phyloP scores from a whole-genome alignment of 768 basidiomycete species.

The Boletellus ananiceps region DNA sequence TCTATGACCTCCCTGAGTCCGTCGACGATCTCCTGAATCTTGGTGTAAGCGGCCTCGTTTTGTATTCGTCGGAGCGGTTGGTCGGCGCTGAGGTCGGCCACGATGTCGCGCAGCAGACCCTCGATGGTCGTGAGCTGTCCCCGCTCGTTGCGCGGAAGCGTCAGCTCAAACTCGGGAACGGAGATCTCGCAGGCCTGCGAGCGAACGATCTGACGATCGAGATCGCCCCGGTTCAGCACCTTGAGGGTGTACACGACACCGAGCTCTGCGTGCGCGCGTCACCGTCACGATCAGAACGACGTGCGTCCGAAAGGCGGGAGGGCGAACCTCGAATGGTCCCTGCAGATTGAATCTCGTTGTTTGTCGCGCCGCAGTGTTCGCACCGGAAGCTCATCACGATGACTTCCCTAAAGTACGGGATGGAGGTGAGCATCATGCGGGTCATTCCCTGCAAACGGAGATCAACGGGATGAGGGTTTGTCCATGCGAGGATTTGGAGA shows the following conservation, averaged over 20 bases:
- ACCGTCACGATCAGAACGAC: neutral
- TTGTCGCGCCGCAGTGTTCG: slow-evolving; percentile 82
- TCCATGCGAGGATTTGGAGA: neutral
- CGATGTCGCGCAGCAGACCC: slow-evolving; percentile 80
- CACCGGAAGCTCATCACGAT: slow-evolving; percentile 97
- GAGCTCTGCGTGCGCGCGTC: slow-evolving; percentile 49
- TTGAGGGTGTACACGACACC: slow-evolving; percentile 79
- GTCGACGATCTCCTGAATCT: slow-evolving; percentile 73
- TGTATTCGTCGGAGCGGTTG: slow-evolving; percentile 83
- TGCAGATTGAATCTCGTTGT: slow-evolving; percentile 95
- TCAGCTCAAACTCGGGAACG: slow-evolving; percentile 87
- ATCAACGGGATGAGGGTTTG: neutral
- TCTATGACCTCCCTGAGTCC: slow-evolving; percentile 61
- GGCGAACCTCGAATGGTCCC: slow-evolving; percentile 72
- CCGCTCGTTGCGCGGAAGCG: slow-evolving; percentile 73
- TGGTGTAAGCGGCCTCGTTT: slow-evolving; percentile 63
- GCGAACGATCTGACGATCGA: slow-evolving; percentile 91
- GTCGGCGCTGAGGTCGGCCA: slow-evolving; percentile 72
- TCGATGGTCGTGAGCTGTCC: slow-evolving; percentile 98
- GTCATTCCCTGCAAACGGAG: slow-evolving; percentile 69
- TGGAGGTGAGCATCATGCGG: slow-evolving; percentile 83
- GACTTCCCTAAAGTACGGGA: slow-evolving; percentile 93
- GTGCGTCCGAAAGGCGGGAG: neutral
- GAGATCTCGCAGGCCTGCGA: slow-evolving; percentile 75
- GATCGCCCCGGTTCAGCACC: slow-evolving; percentile 68